These are phyloP conservation scores for Oxyria digyna DNA, from an alignment of 148 eudicot genomes.

Conservation along the genomic window DNA sequence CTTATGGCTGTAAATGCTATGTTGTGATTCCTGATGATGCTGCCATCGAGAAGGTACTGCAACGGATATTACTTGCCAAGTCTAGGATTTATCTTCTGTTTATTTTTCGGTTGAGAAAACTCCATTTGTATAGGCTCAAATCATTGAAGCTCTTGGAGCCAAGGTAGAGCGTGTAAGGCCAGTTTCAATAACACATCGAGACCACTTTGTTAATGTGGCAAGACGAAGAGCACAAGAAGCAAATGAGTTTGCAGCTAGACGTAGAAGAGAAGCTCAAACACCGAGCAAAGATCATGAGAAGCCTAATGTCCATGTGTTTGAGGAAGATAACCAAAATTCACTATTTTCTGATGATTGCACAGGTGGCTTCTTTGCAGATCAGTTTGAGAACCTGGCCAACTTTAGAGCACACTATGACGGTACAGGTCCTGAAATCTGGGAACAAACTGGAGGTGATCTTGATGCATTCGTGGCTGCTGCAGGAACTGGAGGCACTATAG, in stretches of 20 bases:
- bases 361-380: conserved; percentile 96
- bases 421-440: conserved; percentile 96
- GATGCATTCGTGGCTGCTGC: conserved; percentile 93
- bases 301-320: conserved; percentile 20
- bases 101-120: neutral
- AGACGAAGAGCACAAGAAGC: conserved; percentile 87
- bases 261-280: conserved; percentile 9
- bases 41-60: conserved; percentile 72
- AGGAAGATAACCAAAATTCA: conserved; percentile 17
- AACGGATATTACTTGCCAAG: neutral
- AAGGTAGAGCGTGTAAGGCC: conserved; percentile 96
- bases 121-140: conserved; percentile 55
- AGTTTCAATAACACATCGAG: conserved; percentile 88
- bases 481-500: conserved; percentile 95
- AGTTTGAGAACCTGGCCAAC: conserved; percentile 92
- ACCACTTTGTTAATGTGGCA: conserved; percentile 89
- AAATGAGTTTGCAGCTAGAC: conserved; percentile 42
- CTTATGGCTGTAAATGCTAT: conserved; percentile 91
- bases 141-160: conserved; percentile 92
- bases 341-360: conserved; percentile 45
- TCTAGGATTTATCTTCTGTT: neutral
- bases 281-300: conserved; percentile 16
- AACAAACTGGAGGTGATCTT: conserved; percentile 63
- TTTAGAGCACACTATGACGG: conserved; percentile 84
- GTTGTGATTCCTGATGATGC: conserved; percentile 97